A percentile compares a stretch with the other conserved stretches of the same genome.
These are phyloP conservation scores for Calonectria hawksworthii DNA, from an alignment of 2,329 filamentous ascomycete species.

Conservation along the genomic window DNA sequence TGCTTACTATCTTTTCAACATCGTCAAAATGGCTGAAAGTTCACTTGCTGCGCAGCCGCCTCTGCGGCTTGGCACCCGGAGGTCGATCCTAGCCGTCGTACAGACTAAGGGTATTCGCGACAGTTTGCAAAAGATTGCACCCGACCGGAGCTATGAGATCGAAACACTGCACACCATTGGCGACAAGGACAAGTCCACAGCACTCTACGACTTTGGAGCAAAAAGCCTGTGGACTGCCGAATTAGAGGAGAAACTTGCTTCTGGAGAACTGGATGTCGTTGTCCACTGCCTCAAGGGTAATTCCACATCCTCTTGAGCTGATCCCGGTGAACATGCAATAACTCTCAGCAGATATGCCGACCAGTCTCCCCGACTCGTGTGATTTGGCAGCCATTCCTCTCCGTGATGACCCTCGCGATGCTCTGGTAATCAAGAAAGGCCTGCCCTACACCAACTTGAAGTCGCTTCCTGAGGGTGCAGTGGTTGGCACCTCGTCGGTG, in stretches of 20 bases:
- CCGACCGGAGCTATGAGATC: constrained; percentile 79
- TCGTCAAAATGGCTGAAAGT: not conserved
- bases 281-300: constrained; percentile 87
- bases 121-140: constrained; percentile 73
- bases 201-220: constrained; percentile 88
- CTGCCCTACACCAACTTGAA: constrained; percentile 65
- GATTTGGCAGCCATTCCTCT: constrained; percentile 81
- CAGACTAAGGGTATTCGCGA: constrained; percentile 84
- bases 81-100: constrained; percentile 85
- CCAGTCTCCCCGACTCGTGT: constrained; percentile 81
- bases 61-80: constrained; percentile 79
- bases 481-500: constrained; percentile 83
- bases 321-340: not conserved
- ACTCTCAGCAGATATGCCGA: constrained; percentile 81
- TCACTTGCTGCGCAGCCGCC: not conserved
- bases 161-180: constrained; percentile 72
- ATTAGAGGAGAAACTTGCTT: constrained; percentile 82
- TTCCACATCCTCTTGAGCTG: not conserved
- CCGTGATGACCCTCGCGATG: constrained; percentile 84
- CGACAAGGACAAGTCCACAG: constrained; percentile 91
- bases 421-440: constrained; percentile 72
- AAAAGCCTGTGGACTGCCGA: constrained; percentile 98
- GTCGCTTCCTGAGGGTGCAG: not conserved
- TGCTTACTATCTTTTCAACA: not conserved
- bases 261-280: constrained; percentile 81